A percentile compares a stretch with the other conserved stretches of the same genome.
Conservation (phyloP, 2,329 filamentous ascomycete species). For the Arthrobotrys sphaeroides region DNA sequence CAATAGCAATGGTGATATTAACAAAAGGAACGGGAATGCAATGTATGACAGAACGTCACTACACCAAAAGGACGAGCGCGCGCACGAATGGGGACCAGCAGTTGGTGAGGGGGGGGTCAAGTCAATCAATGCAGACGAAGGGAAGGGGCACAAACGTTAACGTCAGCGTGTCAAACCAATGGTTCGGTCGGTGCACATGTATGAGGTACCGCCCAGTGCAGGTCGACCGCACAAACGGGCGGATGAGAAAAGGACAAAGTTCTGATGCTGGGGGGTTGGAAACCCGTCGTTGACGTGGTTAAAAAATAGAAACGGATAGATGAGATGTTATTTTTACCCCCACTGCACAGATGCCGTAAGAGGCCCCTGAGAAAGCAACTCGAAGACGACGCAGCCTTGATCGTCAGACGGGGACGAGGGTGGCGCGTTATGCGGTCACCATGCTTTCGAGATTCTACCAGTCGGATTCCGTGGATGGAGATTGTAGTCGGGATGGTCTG, state of each 20-base stretch:
- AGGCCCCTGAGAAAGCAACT: conserved; percentile 5
- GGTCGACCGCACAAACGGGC: conserved; percentile 12
- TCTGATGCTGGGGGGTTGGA: background rate
- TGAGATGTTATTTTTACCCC: conserved; percentile 38
- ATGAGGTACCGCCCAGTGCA: conserved; percentile 26
- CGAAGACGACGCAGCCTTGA: conserved; percentile 3
- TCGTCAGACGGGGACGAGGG: conserved; percentile 13
- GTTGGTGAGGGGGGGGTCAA: background rate
- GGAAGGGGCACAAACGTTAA: conserved; percentile 31
- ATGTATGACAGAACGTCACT: conserved; percentile 36
- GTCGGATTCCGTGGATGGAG: background rate
- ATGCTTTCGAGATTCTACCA: background rate
- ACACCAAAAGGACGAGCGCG: conserved; percentile 6
- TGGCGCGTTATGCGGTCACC: conserved; percentile 19
- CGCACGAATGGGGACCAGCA: conserved; percentile 7
- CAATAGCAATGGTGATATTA: background rate
- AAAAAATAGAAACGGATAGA: conserved; percentile 36
- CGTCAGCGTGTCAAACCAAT: conserved; percentile 42
- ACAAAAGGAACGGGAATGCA: conserved; percentile 28
- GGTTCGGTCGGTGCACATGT: background rate
- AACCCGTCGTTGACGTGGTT: conserved; percentile 10
- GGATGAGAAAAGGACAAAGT: background rate
- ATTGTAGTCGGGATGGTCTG: conserved; percentile 5
- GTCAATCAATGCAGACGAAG: conserved; percentile 15
- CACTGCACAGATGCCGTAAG: conserved; percentile 12